These are phyloP conservation scores for Eucalyptus pauciflora DNA, from an alignment of 345 rosid species.

Conservation along the genomic window DNA sequence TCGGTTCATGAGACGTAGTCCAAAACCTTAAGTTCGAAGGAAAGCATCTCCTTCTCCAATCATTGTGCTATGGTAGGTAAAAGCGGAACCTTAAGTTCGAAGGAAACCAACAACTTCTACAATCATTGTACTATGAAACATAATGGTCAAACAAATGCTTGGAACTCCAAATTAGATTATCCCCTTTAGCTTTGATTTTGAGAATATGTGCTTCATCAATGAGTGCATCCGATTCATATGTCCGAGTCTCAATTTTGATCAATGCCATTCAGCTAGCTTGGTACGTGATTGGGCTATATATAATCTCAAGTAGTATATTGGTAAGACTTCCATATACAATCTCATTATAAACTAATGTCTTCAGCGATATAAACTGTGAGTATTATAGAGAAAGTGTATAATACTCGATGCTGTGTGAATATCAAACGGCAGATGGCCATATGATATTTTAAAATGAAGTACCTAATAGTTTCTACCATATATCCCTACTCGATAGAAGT, in stretches of 20 bases:
- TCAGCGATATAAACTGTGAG: too few species aligned
- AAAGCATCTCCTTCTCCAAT: neutral
- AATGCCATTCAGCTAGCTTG: neutral
- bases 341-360: too few species aligned
- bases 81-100: fast-evolving
- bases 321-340: too few species aligned
- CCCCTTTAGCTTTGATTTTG: neutral
- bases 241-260: neutral
- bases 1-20: neutral
- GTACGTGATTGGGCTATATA: neutral
- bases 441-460: too few species aligned
- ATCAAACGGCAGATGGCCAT: too few species aligned
- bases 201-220: neutral
- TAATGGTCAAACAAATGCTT: neutral
- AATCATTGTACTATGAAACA: neutral
- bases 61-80: neutral
- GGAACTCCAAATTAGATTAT: neutral
- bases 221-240: neutral
- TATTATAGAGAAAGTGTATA: too few species aligned
- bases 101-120: too few species aligned
- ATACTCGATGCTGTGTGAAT: too few species aligned
- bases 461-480: too few species aligned
- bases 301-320: neutral
- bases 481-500: too few species aligned
- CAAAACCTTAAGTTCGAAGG: neutral